Conservation (phyloP, 352 stramenopile genomes). For the Phytopythium ostracodes region DNA sequence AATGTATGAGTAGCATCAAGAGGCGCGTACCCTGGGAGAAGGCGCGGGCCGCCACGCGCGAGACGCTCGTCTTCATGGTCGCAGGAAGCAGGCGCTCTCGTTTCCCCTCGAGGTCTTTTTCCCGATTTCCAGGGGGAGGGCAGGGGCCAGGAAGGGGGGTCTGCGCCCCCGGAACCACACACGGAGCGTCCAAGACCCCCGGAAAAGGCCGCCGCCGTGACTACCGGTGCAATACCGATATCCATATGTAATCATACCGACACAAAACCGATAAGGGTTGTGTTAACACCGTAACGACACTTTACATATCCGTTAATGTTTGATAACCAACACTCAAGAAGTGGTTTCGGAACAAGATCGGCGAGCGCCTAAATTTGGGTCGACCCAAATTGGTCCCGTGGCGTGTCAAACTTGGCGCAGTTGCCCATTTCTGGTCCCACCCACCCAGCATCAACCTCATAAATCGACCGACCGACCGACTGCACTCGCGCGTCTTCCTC, state of each 20-base stretch:
- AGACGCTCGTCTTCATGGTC: conserved; percentile 30
- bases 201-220: background rate
- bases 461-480: background rate
- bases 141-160: no score
- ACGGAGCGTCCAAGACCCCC: background rate
- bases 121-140: background rate
- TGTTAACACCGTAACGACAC: no score
- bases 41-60: conserved; percentile 25
- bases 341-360: no score
- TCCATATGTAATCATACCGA: background rate
- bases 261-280: no score
- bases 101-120: background rate
- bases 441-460: no score
- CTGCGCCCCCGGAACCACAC: background rate
- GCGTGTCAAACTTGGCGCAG: no score
- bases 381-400: no score
- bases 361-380: no score
- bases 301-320: no score
- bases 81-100: background rate
- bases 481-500: background rate
- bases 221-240: background rate
- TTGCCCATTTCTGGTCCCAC: no score
- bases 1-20: no score
- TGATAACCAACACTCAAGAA: no score
- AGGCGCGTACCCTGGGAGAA: conserved; percentile 17